Evolutionary conservation across 2,329 filamentous ascomycete species (phyloP), one percentile per base, ranked within the genome.

Genomic region (Phaeoacremonium minimum): DNA sequence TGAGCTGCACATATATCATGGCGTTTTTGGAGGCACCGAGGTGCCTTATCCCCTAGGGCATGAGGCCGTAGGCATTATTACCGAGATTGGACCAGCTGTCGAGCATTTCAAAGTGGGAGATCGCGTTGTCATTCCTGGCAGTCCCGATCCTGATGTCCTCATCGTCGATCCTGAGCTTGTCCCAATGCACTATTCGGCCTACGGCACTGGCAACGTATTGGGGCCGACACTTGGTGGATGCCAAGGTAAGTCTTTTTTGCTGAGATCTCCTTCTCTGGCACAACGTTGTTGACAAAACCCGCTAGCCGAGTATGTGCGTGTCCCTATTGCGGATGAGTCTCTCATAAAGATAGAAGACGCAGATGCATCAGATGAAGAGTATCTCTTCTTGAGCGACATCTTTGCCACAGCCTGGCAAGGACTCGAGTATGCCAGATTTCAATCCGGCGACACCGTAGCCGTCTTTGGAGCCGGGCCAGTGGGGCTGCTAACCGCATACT

Each of bases 11-110:
- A 47, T 43, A 15, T 61, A 60, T 40, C 56, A 47, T 12, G 59
- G 57, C 6, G 28, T 43, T 5, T 38, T 45, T 13, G 49, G 38
- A 1, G 44, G 45, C 14, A n/a, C 16, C 6, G 16, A 45, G 0
- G 36, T 46, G 1, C 56, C 55, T 1, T 54, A 33, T 7, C 32
- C 30, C 4, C 30, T 58, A 8, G 64, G 64, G 12, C 63, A 69
- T 43, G 65, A 69, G 47, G 61, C 61, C 29, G 52, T 66, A n/a
- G 64, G 65, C n/a, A 35, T 56, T 28, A 49, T 68, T 5, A 44
- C 50, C 17, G 45, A 51, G 13, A 40, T 64, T 18, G 67, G 67
- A 5, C 34, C 48, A 4, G 53, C 46, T 9, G 61, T 66, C 5
- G 49, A 45, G 6, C 48, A 47, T 14, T 45, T 67, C 33, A 48